Conservation (phyloP, 2,329 filamentous ascomycete species). For the Microdochium trichocladiopsis region DNA sequence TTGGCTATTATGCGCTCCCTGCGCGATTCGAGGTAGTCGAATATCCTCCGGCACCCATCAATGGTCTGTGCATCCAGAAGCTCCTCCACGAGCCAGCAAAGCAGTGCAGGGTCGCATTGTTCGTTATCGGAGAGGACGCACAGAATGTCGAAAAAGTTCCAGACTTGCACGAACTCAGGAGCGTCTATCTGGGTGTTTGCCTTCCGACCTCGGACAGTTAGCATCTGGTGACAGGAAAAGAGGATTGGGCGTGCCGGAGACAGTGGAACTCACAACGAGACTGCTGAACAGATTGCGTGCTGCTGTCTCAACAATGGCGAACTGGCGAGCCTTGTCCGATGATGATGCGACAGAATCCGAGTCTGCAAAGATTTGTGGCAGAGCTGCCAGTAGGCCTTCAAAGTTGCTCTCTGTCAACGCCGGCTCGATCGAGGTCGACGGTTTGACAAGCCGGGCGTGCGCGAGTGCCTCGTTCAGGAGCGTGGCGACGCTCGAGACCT, state of each 20-base stretch:
- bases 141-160: constrained; percentile 92
- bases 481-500: constrained; percentile 43
- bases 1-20: constrained; percentile 79
- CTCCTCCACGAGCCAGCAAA: constrained; percentile 90
- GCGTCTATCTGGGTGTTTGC: constrained; percentile 69
- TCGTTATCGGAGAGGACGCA: constrained; percentile 79
- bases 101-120: constrained; percentile 68
- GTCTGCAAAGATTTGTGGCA: constrained; percentile 33
- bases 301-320: constrained; percentile 74
- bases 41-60: constrained; percentile 80
- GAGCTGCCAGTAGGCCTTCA: constrained; percentile 35
- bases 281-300: constrained; percentile 74
- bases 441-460: constrained; percentile 53
- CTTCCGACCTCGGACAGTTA: constrained; percentile 36
- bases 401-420: constrained; percentile 66
- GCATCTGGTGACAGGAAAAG: constrained; percentile 9
- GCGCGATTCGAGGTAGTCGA: constrained; percentile 91
- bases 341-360: constrained; percentile 18
- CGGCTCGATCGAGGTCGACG: constrained; percentile 59
- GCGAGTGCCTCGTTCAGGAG: constrained; percentile 51
- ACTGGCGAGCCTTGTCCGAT: constrained; percentile 45
- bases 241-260: constrained; percentile 4
- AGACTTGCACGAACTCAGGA: constrained; percentile 73
- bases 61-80: constrained; percentile 95
- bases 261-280: constrained; percentile 55